Evolutionary conservation across 768 basidiomycete genomes (phyloP).

Genomic region (Lactarius psammicola): DNA sequence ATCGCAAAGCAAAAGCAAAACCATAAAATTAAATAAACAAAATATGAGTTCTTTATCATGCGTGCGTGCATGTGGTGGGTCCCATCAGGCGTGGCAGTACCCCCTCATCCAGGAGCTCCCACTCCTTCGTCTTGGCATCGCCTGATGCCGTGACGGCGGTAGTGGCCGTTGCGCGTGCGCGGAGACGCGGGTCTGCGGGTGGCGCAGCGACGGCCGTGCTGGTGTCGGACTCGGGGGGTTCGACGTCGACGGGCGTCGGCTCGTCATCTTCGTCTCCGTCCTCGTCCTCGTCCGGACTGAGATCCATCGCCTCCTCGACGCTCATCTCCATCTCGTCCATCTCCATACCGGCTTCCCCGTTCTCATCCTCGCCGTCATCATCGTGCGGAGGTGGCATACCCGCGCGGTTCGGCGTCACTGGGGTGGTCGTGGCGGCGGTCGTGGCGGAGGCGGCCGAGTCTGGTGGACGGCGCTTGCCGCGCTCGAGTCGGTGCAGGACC

Average conservation of each 20-base stretch:
- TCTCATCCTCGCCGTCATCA: constrained; percentile 9
- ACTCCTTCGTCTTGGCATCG: constrained; percentile 36
- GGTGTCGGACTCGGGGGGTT: constrained; percentile 28
- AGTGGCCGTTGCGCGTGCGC: not conserved
- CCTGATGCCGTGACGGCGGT: not conserved
- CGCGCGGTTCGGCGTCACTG: not conserved
- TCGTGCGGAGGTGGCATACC: not conserved
- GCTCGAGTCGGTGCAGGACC: constrained; percentile 66
- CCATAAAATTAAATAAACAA: constrained; percentile 12
- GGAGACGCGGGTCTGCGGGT: constrained; percentile 23
- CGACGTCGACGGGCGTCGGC: constrained; percentile 27
- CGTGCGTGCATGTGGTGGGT: not conserved
- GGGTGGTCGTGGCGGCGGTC: not conserved
- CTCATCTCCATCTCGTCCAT: constrained; percentile 29
- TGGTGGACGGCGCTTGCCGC: constrained; percentile 36
- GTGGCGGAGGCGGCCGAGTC: constrained; percentile 16
- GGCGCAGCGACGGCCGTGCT: constrained; percentile 23
- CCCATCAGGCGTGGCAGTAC: not conserved
- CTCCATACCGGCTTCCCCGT: constrained; percentile 30
- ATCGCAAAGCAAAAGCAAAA: too few species aligned
- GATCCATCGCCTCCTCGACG: constrained; percentile 34
- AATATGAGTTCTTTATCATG: not conserved
- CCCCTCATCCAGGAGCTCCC: constrained; percentile 35
- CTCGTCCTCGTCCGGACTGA: constrained; percentile 29
- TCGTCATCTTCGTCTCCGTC: constrained; percentile 24